Evolutionary conservation across 108 stramenopile genomes (phyloP).

Genomic region (Pseudonitzschia pungens): DNA sequence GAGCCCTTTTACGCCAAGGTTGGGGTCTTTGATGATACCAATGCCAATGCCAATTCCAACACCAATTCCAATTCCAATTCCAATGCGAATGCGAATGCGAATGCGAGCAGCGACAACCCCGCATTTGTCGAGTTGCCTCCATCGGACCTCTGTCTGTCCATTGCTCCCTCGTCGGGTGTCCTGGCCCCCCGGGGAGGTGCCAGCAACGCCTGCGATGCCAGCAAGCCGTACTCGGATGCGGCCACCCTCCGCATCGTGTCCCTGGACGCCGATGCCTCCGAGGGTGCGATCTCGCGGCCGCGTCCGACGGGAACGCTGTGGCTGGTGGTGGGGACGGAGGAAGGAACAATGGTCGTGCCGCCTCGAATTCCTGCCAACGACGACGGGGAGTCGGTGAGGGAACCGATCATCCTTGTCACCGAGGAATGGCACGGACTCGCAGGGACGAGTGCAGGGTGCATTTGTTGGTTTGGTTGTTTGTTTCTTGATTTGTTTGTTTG

Average conservation of each 20-base stretch:
- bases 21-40: background rate
- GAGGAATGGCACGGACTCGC: too few relatives aligned
- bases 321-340: constrained; percentile 38
- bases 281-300: background rate
- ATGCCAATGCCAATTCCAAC: too few relatives aligned
- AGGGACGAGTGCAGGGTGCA: too few relatives aligned
- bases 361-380: constrained; percentile 1
- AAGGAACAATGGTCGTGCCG: constrained; percentile 29
- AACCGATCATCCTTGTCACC: too few relatives aligned
- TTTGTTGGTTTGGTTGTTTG: too few relatives aligned
- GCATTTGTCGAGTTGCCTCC: background rate
- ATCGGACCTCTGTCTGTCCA: background rate
- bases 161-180: constrained; percentile 8
- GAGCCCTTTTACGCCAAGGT: constrained; percentile 28
- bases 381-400: background rate
- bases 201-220: constrained; percentile 13
- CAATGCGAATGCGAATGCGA: too few relatives aligned
- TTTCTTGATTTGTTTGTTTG: too few relatives aligned
- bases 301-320: background rate
- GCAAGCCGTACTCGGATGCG: constrained; percentile 25
- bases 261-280: background rate
- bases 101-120: too few relatives aligned
- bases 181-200: constrained; percentile 35
- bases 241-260: constrained; percentile 4
- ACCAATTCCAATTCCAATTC: too few relatives aligned